These are phyloP conservation scores for Diaporthe nobilis DNA, from an alignment of 2,329 filamentous ascomycete genomes.

Conservation along the genomic window DNA sequence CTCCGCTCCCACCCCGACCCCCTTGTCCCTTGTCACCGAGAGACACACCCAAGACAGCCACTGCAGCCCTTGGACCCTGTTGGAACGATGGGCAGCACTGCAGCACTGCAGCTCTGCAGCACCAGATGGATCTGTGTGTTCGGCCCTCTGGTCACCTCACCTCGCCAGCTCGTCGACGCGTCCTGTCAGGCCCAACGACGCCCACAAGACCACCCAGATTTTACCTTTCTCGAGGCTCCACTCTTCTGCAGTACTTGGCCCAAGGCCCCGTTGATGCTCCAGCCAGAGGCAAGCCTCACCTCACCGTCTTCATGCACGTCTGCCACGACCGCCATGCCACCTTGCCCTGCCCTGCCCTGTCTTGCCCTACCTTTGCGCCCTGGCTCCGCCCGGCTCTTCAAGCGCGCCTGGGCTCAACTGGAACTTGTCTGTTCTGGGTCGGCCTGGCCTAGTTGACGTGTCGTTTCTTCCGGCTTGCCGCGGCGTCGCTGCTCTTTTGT, in stretches of 20 bases:
- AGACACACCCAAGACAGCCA: conserved; percentile 20
- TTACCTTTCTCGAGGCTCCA: conserved; percentile 40
- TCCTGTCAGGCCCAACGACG: conserved; percentile 7
- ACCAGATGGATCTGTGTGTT: conserved; percentile 39
- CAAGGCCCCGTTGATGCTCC: conserved; percentile 27
- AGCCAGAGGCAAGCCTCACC: conserved; percentile 39
- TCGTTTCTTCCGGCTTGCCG: conserved; percentile 42
- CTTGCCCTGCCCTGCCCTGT: conserved; percentile 25
- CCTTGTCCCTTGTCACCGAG: conserved; percentile 34
- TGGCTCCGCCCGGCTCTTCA: conserved; percentile 36
- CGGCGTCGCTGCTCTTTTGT: conserved; percentile 33
- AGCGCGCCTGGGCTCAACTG: conserved; percentile 26
- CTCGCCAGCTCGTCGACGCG: conserved; percentile 15
- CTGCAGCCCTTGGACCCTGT: conserved; percentile 29
- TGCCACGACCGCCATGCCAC: conserved; percentile 40
- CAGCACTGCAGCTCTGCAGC: conserved; percentile 35
- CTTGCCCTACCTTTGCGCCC: conserved; percentile 21
- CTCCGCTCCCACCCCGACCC: conserved; percentile 34
- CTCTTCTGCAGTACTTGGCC: conserved; percentile 40
- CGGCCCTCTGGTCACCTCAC: conserved; percentile 13
- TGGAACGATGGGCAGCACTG: conserved; percentile 35
- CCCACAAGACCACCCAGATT: conserved; percentile 35
- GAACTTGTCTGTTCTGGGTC: conserved; percentile 34
- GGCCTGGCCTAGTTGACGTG: conserved; percentile 38
- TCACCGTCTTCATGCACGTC: conserved; percentile 41